Conservation (phyloP, 768 basidiomycete genomes). For the Amanita exitialis region DNA sequence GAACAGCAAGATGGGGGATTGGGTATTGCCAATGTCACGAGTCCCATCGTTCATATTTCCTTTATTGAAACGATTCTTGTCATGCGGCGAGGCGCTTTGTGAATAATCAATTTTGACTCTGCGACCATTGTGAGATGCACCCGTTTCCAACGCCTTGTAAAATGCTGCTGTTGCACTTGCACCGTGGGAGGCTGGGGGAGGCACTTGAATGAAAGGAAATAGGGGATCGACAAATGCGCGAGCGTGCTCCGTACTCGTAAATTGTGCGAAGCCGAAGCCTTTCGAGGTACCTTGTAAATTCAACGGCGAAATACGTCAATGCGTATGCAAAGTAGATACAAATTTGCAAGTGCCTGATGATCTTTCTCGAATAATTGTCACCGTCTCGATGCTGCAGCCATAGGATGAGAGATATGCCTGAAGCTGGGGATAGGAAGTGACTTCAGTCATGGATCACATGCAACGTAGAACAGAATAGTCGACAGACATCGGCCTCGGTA, state of each 20-base stretch:
- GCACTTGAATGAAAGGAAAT: conserved; percentile 87
- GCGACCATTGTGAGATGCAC: conserved; percentile 65
- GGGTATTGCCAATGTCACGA: conserved; percentile 86
- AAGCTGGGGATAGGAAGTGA: conserved; percentile 44
- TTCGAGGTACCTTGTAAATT: conserved; percentile 85
- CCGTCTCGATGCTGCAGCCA: conserved; percentile 72
- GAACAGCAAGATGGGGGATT: conserved; percentile 76
- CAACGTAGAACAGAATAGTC: conserved; percentile 21
- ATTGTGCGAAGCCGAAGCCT: conserved; percentile 96
- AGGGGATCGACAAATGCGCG: conserved; percentile 84
- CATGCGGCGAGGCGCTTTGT: conserved; percentile 68
- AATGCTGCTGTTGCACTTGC: conserved; percentile 64
- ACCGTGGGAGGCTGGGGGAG: conserved; percentile 84
- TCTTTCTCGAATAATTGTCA: conserved; percentile 95
- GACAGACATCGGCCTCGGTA: conserved; percentile 85
- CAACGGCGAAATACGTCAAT: conserved; percentile 67
- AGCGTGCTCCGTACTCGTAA: conserved; percentile 77
- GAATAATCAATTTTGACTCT: conserved; percentile 96
- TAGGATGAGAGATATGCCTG: conserved; percentile 66
- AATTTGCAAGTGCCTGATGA: conserved; percentile 90
- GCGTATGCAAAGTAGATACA: conserved; percentile 58
- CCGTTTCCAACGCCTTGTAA: conserved; percentile 67
- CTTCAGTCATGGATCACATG: conserved; percentile 24
- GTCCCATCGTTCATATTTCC: conserved; percentile 86
- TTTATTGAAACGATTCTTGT: conserved; percentile 46